Percentiles rank a stretch among this genome's conserved stretches.
Conservation (phyloP, 78 protist genomes). For the Planoprotostelium fungivorum region DNA sequence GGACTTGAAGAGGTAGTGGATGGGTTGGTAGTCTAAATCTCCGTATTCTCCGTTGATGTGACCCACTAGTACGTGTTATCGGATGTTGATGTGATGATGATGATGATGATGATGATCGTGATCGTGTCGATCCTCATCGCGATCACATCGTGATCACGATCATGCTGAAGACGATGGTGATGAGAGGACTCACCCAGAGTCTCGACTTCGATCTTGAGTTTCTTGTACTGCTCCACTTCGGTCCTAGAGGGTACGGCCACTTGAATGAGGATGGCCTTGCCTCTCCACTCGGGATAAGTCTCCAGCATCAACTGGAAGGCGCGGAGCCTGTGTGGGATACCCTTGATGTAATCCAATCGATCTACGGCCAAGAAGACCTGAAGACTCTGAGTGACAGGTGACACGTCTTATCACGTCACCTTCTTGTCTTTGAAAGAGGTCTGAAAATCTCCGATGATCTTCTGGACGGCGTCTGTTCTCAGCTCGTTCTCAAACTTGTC, state of each 20-base stretch:
- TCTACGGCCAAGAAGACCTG: slow-evolving; percentile 39
- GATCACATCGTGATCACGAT: too few species aligned
- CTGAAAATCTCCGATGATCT: not conserved
- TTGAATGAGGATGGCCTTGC: slow-evolving; percentile 69
- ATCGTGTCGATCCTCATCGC: not conserved
- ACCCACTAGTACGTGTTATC: slow-evolving; percentile 37
- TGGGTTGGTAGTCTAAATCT: slow-evolving; percentile 56
- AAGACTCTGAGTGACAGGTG: not conserved
- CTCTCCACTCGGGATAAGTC: slow-evolving; percentile 55
- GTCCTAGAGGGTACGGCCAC: slow-evolving; percentile 82
- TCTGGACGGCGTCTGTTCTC: not conserved
- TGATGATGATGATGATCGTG: not conserved
- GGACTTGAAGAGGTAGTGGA: slow-evolving; percentile 77
- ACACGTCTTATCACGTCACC: not conserved
- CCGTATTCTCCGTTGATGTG: slow-evolving; percentile 76
- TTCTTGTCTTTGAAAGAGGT: not conserved
- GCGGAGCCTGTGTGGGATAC: slow-evolving; percentile 74
- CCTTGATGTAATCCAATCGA: slow-evolving; percentile 84
- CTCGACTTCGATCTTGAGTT: slow-evolving; percentile 53
- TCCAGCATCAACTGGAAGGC: slow-evolving; percentile 71
- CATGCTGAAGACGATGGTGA: too few species aligned
- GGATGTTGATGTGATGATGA: not conserved
- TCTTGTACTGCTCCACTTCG: slow-evolving; percentile 81
- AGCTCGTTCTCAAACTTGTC: not conserved
- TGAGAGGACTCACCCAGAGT: not conserved